Evolutionary conservation across 768 basidiomycete species (phyloP).

Genomic region (Suillus spraguei): DNA sequence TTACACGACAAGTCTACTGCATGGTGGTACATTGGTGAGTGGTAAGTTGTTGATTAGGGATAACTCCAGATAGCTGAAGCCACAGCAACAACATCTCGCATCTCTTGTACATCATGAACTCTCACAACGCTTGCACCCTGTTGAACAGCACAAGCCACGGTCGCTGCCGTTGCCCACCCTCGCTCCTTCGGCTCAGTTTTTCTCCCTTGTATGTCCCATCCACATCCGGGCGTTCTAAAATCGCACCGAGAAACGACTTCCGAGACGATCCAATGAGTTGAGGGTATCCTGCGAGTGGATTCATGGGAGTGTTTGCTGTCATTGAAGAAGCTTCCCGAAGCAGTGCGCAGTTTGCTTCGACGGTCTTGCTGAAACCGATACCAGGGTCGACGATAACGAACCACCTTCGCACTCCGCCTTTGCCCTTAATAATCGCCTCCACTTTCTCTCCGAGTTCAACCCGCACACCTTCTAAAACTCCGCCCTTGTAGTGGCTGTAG

Average conservation of each 20-base stretch:
- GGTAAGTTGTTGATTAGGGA: neutral
- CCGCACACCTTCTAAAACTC: constrained; percentile 67
- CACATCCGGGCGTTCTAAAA: constrained; percentile 52
- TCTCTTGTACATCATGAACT: constrained; percentile 79
- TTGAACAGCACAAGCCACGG: constrained; percentile 72
- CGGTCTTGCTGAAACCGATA: constrained; percentile 90
- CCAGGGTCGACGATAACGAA: constrained; percentile 90
- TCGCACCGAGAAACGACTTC: constrained; percentile 80
- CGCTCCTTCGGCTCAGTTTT: constrained; percentile 67
- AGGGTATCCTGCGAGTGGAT: constrained; percentile 61
- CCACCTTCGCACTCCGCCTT: constrained; percentile 82
- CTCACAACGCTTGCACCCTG: constrained; percentile 74
- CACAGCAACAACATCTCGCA: constrained; percentile 73
- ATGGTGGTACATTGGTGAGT: neutral
- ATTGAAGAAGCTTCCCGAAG: constrained; percentile 54
- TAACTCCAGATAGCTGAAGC: constrained; percentile 59
- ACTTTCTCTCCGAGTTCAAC: constrained; percentile 74
- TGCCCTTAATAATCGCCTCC: constrained; percentile 61
- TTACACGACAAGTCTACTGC: neutral
- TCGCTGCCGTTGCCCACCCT: constrained; percentile 77
- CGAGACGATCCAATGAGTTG: constrained; percentile 77
- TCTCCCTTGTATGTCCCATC: constrained; percentile 41
- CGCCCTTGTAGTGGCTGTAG: constrained; percentile 48
- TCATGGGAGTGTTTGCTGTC: constrained; percentile 45
- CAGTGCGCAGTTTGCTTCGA: constrained; percentile 71